Conservation (phyloP, 192 early-diverging fungal genomes). For the Lobulomyces angularis region DNA sequence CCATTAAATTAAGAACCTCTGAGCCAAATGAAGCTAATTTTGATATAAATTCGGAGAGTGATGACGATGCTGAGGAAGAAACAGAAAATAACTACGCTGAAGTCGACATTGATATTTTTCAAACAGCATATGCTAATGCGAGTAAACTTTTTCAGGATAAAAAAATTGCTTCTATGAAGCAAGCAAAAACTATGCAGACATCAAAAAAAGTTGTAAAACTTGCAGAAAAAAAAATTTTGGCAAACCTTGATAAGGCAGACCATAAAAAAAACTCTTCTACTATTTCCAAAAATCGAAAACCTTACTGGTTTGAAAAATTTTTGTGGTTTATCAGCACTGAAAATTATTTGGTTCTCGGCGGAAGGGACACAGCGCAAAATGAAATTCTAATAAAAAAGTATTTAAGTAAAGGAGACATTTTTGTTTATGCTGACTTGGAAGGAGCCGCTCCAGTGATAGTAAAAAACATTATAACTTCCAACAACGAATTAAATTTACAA, state of each 20-base stretch:
- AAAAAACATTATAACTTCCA: slow-evolving; percentile 56
- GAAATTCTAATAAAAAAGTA: slow-evolving; percentile 75
- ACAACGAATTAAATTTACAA: neutral
- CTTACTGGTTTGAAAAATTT: slow-evolving; percentile 98
- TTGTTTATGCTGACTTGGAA: slow-evolving; percentile 88
- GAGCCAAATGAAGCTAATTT: slow-evolving; percentile 42
- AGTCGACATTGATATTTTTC: slow-evolving; percentile 79
- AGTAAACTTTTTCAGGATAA: slow-evolving; percentile 76
- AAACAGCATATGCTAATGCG: slow-evolving; percentile 81
- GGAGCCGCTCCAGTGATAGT: slow-evolving; percentile 82
- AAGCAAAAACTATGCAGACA: slow-evolving; percentile 77
- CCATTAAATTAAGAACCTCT: slow-evolving; percentile 34
- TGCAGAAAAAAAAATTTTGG: slow-evolving; percentile 79
- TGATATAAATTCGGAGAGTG: slow-evolving; percentile 24
- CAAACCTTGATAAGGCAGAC: slow-evolving; percentile 60
- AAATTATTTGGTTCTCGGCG: slow-evolving; percentile 85
- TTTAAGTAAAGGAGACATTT: slow-evolving; percentile 60
- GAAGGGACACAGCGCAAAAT: slow-evolving; percentile 85
- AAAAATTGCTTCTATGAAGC: slow-evolving; percentile 72
- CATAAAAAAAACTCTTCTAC: slow-evolving; percentile 46
- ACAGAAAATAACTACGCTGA: slow-evolving; percentile 30
- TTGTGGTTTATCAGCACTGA: slow-evolving; percentile 89
- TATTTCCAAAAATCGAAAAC: slow-evolving; percentile 77
- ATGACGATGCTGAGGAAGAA: slow-evolving; percentile 17
- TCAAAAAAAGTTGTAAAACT: slow-evolving; percentile 77